phyloP scores from a whole-genome alignment of 805 yeast genomes.

The Lachancea sp. region DNA sequence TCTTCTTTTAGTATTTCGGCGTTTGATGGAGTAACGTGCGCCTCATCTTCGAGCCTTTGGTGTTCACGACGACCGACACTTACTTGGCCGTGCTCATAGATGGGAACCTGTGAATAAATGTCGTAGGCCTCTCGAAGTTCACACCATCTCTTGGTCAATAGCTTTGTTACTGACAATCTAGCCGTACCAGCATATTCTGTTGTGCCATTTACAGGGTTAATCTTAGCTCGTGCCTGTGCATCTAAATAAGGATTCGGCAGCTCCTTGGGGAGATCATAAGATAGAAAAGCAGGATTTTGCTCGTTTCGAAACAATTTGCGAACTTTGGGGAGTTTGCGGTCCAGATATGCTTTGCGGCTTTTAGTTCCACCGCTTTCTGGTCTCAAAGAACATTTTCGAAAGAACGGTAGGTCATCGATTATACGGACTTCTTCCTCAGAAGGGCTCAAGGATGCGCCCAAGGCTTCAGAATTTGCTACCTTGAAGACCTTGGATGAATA shows the following conservation, averaged over 20 bases:
- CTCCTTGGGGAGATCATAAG: conserved; percentile 14
- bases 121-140: conserved; percentile 53
- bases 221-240: conserved; percentile 8
- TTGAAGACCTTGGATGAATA: not conserved
- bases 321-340: conserved; percentile 16
- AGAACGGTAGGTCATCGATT: conserved; percentile 13
- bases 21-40: conserved; percentile 33
- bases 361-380: conserved; percentile 3
- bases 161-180: conserved; percentile 44
- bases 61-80: conserved; percentile 45
- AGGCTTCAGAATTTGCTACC: not conserved
- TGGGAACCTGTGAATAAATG: conserved; percentile 41
- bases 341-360: conserved; percentile 14
- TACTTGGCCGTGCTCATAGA: conserved; percentile 37
- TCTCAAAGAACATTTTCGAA: conserved; percentile 1
- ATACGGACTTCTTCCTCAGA: conserved; percentile 11
- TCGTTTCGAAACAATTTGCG: conserved; percentile 17
- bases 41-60: conserved; percentile 38
- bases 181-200: conserved; percentile 7
- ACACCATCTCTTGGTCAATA: conserved; percentile 61
- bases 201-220: conserved; percentile 10
- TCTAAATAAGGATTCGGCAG: conserved; percentile 18
- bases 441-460: not conserved
- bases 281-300: conserved; percentile 12
- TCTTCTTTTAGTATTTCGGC: conserved; percentile 14